A percentile compares a stretch with the other conserved stretches of the same genome.
Conservation (phyloP, 1,284 basidiomycete genomes). For the Moesziomyces antarcticus region DNA sequence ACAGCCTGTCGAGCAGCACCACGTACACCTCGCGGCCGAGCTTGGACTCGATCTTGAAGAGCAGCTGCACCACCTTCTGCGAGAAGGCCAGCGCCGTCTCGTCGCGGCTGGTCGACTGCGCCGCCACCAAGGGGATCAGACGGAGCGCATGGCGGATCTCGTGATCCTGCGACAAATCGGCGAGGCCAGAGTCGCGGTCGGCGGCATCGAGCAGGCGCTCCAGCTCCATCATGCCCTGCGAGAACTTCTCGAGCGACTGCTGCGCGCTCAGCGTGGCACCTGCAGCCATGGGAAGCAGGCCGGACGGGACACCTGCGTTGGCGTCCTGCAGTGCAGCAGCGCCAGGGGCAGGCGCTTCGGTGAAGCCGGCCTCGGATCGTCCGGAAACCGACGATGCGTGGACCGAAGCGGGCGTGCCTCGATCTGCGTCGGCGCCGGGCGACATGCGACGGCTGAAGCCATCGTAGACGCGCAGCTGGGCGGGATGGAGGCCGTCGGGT, state of each 20-base stretch:
- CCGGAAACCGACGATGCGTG: constrained; percentile 45
- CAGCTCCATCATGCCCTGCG: constrained; percentile 56
- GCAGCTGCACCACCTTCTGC: constrained; percentile 83
- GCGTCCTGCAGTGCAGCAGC: constrained; percentile 25
- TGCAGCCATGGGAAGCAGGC: constrained; percentile 21
- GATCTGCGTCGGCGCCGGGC: constrained; percentile 37
- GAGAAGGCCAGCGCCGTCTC: constrained; percentile 91
- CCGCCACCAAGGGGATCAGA: constrained; percentile 82
- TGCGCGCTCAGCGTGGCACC: constrained; percentile 44
- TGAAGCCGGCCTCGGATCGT: constrained; percentile 32
- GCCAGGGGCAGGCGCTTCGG: constrained; percentile 15
- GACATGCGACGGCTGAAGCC: constrained; percentile 75
- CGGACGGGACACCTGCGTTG: constrained; percentile 21
- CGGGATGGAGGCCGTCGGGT: constrained; percentile 80
- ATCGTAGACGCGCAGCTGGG: constrained; percentile 91
- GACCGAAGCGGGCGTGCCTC: constrained; percentile 44
- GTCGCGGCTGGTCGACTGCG: constrained; percentile 80
- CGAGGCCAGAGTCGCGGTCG: constrained; percentile 40
- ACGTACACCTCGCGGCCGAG: constrained; percentile 74
- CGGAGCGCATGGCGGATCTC: constrained; percentile 85
- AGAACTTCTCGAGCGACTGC: constrained; percentile 68
- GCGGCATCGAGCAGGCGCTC: constrained; percentile 59
- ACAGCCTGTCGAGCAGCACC: constrained; percentile 86
- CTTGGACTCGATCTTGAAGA: constrained; percentile 62
- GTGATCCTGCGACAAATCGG: constrained; percentile 75